A percentile compares a stretch with the other conserved stretches of the same genome.
Conservation (phyloP, 306 rosid genomes). For the Macrotyloma uniflorum region DNA sequence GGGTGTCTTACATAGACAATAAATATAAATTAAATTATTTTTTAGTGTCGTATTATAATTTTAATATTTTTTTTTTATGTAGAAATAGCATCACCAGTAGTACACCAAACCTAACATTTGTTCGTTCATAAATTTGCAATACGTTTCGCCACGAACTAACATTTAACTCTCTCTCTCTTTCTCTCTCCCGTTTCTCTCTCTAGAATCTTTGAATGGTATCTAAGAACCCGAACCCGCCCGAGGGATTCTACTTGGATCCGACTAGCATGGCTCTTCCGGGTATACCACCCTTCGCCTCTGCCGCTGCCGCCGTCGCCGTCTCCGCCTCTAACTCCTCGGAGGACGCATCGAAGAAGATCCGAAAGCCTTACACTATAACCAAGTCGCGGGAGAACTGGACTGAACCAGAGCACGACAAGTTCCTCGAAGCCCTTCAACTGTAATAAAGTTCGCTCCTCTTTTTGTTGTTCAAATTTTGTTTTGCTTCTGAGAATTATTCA, state of each 20-base stretch:
- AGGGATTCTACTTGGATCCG: constrained; percentile 68
- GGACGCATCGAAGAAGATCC: constrained; percentile 71
- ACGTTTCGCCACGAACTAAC: background rate
- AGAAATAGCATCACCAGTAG: background rate
- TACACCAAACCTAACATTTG: background rate
- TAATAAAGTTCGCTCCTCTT: constrained; percentile 35
- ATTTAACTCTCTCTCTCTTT: background rate
- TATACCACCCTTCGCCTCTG: constrained; percentile 50
- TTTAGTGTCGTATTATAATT: too few species aligned
- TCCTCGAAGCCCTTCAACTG: constrained; percentile 92
- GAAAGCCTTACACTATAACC: constrained; percentile 83
- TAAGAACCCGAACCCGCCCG: constrained; percentile 63
- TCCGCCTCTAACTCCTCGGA: constrained; percentile 50
- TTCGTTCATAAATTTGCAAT: background rate
- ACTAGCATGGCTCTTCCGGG: constrained; percentile 63
- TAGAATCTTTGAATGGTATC: constrained; percentile 50
- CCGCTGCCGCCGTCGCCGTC: constrained; percentile 31
- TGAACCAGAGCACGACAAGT: constrained; percentile 91
- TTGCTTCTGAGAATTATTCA: background rate
- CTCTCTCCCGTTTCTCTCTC: background rate
- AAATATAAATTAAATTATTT: too few species aligned
- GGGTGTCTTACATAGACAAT: too few species aligned
- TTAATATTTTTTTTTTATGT: background rate
- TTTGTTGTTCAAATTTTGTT: too few species aligned
- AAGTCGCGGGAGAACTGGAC: constrained; percentile 94